These are phyloP conservation scores for Albatrellus ellisii DNA, from an alignment of 768 basidiomycete species.

Conservation along the genomic window DNA sequence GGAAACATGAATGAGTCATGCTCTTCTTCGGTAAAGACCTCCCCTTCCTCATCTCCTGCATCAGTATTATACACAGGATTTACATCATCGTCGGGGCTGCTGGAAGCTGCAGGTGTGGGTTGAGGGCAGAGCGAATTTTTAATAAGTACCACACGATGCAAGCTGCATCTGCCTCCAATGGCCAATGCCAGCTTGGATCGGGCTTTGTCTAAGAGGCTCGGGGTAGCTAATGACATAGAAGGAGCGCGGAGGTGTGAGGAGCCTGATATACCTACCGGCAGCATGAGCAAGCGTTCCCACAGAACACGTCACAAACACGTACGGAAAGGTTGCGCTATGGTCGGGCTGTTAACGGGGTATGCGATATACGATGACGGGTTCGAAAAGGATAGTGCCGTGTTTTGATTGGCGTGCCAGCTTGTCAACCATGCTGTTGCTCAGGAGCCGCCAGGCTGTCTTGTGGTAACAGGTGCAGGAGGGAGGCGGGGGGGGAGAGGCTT, in stretches of 20 bases:
- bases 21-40: constrained; percentile 33
- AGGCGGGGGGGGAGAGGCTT: constrained; percentile 13
- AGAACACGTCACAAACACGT: too few relatives aligned
- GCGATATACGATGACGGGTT: constrained; percentile 79
- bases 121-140: constrained; percentile 70
- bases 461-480: constrained; percentile 5
- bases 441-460: constrained; percentile 18
- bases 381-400: constrained; percentile 80
- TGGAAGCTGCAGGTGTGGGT: constrained; percentile 24
- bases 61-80: constrained; percentile 25
- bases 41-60: constrained; percentile 32
- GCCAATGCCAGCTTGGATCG: constrained; percentile 45
- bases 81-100: constrained; percentile 19
- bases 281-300: background rate
- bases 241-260: constrained; percentile 13
- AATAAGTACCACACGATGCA: constrained; percentile 80
- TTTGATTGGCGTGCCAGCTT: constrained; percentile 69
- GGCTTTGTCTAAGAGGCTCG: constrained; percentile 46
- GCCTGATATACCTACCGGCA: constrained; percentile 2
- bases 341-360: constrained; percentile 45
- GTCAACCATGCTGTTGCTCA: constrained; percentile 57
- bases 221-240: constrained; percentile 32
- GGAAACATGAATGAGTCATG: constrained; percentile 72
- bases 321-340: too few relatives aligned
- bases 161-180: constrained; percentile 42